Base-by-base conservation (phyloP, 1,284 basidiomycete species). In the Sanghuangporus sanghuang region DNA sequence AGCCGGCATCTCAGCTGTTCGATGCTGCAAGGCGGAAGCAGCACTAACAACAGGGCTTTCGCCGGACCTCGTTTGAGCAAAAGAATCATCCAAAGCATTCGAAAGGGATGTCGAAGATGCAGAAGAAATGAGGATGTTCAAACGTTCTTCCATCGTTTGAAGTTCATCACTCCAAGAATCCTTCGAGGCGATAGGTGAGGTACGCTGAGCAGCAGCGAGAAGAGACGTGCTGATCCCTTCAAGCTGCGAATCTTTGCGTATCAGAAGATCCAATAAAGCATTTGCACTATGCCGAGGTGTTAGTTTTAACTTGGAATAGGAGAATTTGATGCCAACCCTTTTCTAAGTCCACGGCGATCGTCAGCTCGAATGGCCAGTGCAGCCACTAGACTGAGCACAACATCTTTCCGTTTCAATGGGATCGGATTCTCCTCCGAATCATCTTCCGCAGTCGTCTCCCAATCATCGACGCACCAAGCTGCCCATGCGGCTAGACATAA, bases 401-500 rank as follows among this genome's bases (percentile, higher is more conserved):
- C 71, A 49, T 84, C 79, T 64, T 78, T 71, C 39, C 69, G 80
- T 61, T 75, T 77, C 36, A 85, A 57, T 59, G 78, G 74, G 21
- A 65, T 57, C 62, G 21, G 6, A 21, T 63, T 64, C 11, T 69
- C 65, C 14, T 63, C 67, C 36, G 76, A 78, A 2, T 66, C 61
- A 12, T 74, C 68, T 6, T 70, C 49, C 18, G 67, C 69, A 35
- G 71, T 70, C 21, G 69, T 67, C 0, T 73, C 70, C 73, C 76
- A 80, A 14, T 70, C 75, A 44, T 81, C 77, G 18, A 81, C 71
- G 21, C 79, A 74, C 88, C 89, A 92, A 38, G 79, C 74, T 2
- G 76, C 81, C 90, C 90, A 92, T 58, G 83, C 81, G 14, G 86
- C 85, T 12, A 90, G 75, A 67, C 84, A 87, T 62, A 79, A 73